Percentiles rank a stretch among this genome's conserved stretches.
These are phyloP conservation scores for Tricholoma saponaceum DNA, from an alignment of 768 basidiomycete genomes.

Conservation along the genomic window DNA sequence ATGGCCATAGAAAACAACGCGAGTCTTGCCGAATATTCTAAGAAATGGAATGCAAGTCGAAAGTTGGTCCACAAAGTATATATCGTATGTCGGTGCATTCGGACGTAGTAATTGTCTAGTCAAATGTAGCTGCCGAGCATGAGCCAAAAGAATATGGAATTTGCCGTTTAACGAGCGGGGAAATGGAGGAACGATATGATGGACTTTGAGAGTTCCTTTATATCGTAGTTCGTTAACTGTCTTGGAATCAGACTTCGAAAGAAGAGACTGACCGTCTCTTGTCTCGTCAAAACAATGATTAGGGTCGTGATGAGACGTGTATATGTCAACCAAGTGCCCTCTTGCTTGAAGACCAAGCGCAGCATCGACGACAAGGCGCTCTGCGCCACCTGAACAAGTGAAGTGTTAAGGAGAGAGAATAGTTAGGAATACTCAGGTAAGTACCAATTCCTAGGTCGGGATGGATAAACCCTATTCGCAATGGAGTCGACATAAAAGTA, in stretches of 20 bases:
- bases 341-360: conserved; percentile 82
- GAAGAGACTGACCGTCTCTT: conserved; percentile 55
- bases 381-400: conserved; percentile 70
- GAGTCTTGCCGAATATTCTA: conserved; percentile 57
- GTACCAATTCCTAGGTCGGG: conserved; percentile 93
- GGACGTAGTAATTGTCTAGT: conserved; percentile 56
- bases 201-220: conserved; percentile 76
- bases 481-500: conserved; percentile 4
- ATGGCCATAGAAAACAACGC: conserved; percentile 96
- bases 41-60: conserved; percentile 89
- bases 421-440: conserved; percentile 10
- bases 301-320: conserved; percentile 90
- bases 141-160: conserved; percentile 87
- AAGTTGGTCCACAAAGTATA: conserved; percentile 94
- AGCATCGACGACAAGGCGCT: conserved; percentile 92
- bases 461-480: conserved; percentile 81
- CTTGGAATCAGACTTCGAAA: not conserved
- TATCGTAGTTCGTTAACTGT: not conserved
- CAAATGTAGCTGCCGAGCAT: conserved; percentile 84
- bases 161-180: conserved; percentile 77
- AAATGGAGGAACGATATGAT: conserved; percentile 67
- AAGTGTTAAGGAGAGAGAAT: conserved; percentile 10
- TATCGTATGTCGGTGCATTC: conserved; percentile 57
- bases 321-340: conserved; percentile 85
- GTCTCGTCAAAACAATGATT: conserved; percentile 94